Evolutionary conservation across 2,329 filamentous ascomycete species (phyloP).

Genomic region (Trichoderma cornu-damae): DNA sequence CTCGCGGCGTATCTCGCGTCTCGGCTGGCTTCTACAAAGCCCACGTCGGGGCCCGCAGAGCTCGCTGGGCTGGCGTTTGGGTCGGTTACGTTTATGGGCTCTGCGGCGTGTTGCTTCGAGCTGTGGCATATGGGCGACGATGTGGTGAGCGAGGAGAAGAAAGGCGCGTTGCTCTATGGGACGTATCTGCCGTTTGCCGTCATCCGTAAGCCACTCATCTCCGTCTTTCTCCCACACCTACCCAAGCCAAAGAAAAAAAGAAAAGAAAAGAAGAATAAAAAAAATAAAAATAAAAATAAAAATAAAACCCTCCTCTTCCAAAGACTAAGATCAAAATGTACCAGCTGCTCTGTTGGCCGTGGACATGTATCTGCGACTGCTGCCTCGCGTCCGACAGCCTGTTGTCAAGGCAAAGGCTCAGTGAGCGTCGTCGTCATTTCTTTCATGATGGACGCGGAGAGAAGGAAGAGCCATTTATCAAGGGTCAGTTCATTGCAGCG

Average conservation of each 20-base stretch:
- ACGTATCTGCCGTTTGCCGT: slow-evolving; percentile 49
- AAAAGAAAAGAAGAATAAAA: too few relatives aligned
- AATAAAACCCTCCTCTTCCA: too few relatives aligned
- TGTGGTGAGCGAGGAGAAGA: slow-evolving; percentile 41
- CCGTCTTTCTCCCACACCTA: not conserved
- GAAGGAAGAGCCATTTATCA: too few relatives aligned
- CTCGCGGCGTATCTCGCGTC: slow-evolving; percentile 44
- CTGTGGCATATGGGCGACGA: slow-evolving; percentile 45
- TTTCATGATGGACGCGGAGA: too few relatives aligned
- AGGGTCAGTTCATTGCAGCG: too few relatives aligned
- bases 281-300: too few relatives aligned
- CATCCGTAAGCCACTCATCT: slow-evolving; percentile 42
- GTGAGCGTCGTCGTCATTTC: not conserved
- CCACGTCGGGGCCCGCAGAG: slow-evolving; percentile 40
- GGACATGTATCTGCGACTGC: slow-evolving; percentile 52
- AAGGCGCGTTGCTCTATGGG: slow-evolving; percentile 43
- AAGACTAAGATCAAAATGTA: too few relatives aligned
- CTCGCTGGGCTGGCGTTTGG: slow-evolving; percentile 49
- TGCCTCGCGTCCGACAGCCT: slow-evolving; percentile 37
- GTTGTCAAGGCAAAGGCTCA: slow-evolving; percentile 37
- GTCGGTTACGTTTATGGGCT: slow-evolving; percentile 48
- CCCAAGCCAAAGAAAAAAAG: too few relatives aligned
- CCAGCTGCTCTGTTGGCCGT: slow-evolving; percentile 47
- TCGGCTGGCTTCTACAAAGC: slow-evolving; percentile 34
- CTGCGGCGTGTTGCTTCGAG: slow-evolving; percentile 48